phyloP scores from a whole-genome alignment of 805 yeast genomes.

The Candida silvicultrix region DNA sequence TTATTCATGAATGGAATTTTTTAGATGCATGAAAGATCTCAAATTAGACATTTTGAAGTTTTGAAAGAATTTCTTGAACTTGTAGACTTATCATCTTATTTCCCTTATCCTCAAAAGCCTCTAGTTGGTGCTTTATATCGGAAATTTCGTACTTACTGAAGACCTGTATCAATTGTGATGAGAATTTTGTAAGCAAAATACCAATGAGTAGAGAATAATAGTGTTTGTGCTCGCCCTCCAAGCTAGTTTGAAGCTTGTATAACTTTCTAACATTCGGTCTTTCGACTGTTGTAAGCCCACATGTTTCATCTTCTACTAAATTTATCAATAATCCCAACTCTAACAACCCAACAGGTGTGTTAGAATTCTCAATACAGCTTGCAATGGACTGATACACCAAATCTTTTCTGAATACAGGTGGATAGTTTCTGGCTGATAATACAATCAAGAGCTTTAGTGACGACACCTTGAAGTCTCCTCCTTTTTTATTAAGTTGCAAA shows the following conservation, averaged over 20 bases:
- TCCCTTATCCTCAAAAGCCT: conserved; percentile 11
- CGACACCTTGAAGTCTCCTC: conserved; percentile 1
- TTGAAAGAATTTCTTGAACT: conserved; percentile 8
- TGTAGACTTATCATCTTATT: conserved; percentile 9
- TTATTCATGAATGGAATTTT: too few species aligned
- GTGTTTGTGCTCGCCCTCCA: conserved; percentile 3
- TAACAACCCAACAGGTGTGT: conserved; percentile 12
- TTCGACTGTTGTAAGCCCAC: background rate
- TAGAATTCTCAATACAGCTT: background rate
- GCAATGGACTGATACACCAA: background rate
- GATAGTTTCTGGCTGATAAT: conserved; percentile 8
- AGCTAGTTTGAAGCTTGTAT: conserved; percentile 6
- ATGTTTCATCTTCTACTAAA: conserved; percentile 9
- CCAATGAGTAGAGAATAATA: conserved; percentile 17
- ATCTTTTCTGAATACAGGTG: background rate
- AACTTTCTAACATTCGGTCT: conserved; percentile 1
- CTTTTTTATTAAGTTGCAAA: background rate
- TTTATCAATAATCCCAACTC: conserved; percentile 17
- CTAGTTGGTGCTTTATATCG: conserved; percentile 7
- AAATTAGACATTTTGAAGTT: background rate
- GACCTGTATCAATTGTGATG: background rate
- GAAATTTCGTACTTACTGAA: conserved; percentile 15
- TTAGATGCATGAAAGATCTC: too few species aligned
- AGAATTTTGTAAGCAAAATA: conserved; percentile 4
- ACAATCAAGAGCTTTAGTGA: conserved; percentile 14